Evolutionary conservation across 225 moss, liverwort and hornwort genomes (phyloP).

Genomic region (Pseudoscleropodium purum): DNA sequence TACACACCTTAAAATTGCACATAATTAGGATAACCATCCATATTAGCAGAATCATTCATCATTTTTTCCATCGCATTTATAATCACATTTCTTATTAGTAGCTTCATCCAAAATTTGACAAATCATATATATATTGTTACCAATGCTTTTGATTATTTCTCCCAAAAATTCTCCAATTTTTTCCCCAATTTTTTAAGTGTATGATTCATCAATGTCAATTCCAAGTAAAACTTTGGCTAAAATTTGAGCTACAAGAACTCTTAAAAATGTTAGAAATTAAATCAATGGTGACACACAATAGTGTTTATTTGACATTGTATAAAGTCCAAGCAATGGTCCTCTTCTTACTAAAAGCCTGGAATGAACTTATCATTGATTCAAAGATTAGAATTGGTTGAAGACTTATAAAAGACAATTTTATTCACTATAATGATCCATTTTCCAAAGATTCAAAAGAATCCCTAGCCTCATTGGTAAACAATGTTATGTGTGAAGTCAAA

Average conservation of each 20-base stretch:
- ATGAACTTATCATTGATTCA: no score
- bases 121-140: not conserved
- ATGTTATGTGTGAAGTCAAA: not conserved
- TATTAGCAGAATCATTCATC: not conserved
- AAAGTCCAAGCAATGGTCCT: no score
- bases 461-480: no score
- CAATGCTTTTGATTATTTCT: not conserved
- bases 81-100: not conserved
- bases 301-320: no score
- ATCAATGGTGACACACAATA: not conserved
- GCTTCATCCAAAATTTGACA: not conserved
- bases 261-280: not conserved
- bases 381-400: no score
- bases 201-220: not conserved
- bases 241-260: not conserved
- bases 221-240: not conserved
- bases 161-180: rapidly evolving
- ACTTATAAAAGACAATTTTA: no score
- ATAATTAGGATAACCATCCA: not conserved
- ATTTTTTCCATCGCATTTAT: not conserved
- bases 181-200: not conserved
- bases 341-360: rapidly evolving
- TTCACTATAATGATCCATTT: rapidly evolving
- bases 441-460: rapidly evolving
- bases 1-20: no score